These are phyloP conservation scores for Juglanconis sp. DNA, from an alignment of 2,329 filamentous ascomycete genomes.

Conservation along the genomic window DNA sequence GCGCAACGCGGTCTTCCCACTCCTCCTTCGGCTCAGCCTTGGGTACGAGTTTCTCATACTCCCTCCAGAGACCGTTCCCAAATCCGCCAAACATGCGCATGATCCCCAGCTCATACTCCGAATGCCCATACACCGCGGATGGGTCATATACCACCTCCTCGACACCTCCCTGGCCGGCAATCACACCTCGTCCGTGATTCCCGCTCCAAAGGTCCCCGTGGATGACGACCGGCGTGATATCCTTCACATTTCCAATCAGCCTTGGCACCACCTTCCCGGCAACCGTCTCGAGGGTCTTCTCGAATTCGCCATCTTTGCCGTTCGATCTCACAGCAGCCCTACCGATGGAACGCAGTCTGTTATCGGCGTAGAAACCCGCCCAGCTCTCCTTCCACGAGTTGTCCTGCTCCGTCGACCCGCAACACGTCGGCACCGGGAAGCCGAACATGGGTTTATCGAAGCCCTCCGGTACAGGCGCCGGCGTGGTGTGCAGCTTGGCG, in stretches of 20 bases:
- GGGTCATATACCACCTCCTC: slow-evolving; percentile 84
- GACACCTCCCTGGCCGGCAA: slow-evolving; percentile 47
- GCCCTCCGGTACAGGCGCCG: slow-evolving; percentile 62
- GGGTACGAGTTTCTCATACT: slow-evolving; percentile 72
- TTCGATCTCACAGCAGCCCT: slow-evolving; percentile 56
- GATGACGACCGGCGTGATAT: slow-evolving; percentile 72
- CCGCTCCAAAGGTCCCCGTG: slow-evolving; percentile 96
- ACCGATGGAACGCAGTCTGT: slow-evolving; percentile 66
- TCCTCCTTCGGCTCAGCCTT: slow-evolving; percentile 78
- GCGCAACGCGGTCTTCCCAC: slow-evolving; percentile 74
- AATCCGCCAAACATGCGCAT: slow-evolving; percentile 98
- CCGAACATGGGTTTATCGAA: slow-evolving; percentile 67
- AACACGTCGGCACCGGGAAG: slow-evolving; percentile 82
- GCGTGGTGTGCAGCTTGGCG: slow-evolving; percentile 72
- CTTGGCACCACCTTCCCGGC: slow-evolving; percentile 67
- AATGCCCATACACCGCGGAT: slow-evolving; percentile 77
- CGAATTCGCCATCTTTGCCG: slow-evolving; percentile 61
- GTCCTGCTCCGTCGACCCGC: slow-evolving; percentile 78
- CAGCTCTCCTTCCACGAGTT: slow-evolving; percentile 72
- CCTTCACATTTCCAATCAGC: slow-evolving; percentile 67
- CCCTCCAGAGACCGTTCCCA: slow-evolving; percentile 64
- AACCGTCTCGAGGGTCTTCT: slow-evolving; percentile 61
- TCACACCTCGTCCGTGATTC: slow-evolving; percentile 67
- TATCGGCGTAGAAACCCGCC: slow-evolving; percentile 82
- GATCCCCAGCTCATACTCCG: slow-evolving; percentile 87